Base-by-base conservation (phyloP, 805 yeast species). In the Zygotorulaspora florentina region DNA sequence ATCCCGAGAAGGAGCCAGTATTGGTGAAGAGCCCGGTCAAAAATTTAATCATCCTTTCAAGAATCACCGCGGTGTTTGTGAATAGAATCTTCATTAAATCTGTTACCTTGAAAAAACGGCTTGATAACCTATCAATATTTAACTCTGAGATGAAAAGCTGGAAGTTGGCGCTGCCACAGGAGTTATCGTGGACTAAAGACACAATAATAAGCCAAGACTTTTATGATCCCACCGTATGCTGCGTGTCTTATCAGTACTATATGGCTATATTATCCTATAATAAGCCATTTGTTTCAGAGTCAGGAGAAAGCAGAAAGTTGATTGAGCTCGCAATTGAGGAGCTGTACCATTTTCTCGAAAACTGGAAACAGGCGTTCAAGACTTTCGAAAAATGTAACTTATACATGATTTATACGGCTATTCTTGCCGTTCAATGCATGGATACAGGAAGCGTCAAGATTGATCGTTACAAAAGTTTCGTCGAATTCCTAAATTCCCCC, bases 261-360 rank as follows among this genome's bases (percentile, higher is more conserved):
- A 68, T 78, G 31, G 66, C 74, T 9, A 54, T 75, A 10, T 61
- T 78, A 11, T 76, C 82, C 52, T 65, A 76, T 33, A 77, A 77
- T 53, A 61, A 79, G 15, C 81, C 81, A 3, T 77, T 77, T 51
- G 69, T 76, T 26, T 43, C 43, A 12, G 45, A 42, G n/a, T 39
- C 47, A 13, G 25, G 11, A 9, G 47, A 47, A 26, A 47, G 54
- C 30, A 31, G 43, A 13, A 27, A 17, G 11, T 27, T 48, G 13
- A 47, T 47, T 16, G 54, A 52, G 31, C 47, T 47, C 9, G 33
- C 54, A 12, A 43, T 50, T 11, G 49, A 50, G 39, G 56, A 52
- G 31, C 40, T 52, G n/a, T 37, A 44, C 18, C 39, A 27, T n/a
- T 30, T 52, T 8, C 40, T 52, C 13, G 34, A 35, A 34, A 38